Conservation (phyloP, 768 basidiomycete genomes). For the Lactarius deliciosus region DNA sequence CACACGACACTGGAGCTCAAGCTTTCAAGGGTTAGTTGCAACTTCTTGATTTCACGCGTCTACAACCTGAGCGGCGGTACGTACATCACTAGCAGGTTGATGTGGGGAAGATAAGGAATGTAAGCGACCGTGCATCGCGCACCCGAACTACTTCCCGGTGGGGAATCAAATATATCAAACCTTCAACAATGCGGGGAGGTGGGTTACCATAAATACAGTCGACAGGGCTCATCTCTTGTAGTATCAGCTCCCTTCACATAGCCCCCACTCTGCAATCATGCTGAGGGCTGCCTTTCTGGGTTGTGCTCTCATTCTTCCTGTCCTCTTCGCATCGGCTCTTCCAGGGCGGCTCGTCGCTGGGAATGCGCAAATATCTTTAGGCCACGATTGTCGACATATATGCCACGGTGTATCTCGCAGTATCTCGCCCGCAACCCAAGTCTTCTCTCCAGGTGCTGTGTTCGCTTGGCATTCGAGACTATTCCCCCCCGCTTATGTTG, state of each 20-base stretch:
- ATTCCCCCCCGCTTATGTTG: not conserved
- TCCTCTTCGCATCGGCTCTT: not conserved
- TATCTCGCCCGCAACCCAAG: not conserved
- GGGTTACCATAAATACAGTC: not conserved
- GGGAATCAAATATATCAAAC: not conserved
- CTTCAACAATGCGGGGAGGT: too few relatives aligned
- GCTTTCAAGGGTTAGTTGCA: not conserved
- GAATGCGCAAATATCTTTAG: not conserved
- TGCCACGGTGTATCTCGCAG: not conserved
- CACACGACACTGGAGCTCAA: not conserved
- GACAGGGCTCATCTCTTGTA: not conserved
- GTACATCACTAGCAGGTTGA: not conserved
- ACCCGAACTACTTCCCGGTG: not conserved
- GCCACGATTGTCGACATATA: not conserved
- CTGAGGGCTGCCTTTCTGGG: not conserved
- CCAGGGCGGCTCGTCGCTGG: not conserved
- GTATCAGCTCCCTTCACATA: not conserved
- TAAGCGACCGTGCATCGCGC: not conserved
- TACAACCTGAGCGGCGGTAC: too few relatives aligned
- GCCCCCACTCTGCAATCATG: not conserved
- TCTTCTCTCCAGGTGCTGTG: slow-evolving; percentile 4
- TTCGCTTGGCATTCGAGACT: not conserved
- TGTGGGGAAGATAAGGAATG: not conserved
- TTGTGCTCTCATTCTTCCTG: not conserved
- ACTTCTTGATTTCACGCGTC: not conserved